Conservation (phyloP, 2,329 filamentous ascomycete genomes). For the Amesomyces nigricolor region DNA sequence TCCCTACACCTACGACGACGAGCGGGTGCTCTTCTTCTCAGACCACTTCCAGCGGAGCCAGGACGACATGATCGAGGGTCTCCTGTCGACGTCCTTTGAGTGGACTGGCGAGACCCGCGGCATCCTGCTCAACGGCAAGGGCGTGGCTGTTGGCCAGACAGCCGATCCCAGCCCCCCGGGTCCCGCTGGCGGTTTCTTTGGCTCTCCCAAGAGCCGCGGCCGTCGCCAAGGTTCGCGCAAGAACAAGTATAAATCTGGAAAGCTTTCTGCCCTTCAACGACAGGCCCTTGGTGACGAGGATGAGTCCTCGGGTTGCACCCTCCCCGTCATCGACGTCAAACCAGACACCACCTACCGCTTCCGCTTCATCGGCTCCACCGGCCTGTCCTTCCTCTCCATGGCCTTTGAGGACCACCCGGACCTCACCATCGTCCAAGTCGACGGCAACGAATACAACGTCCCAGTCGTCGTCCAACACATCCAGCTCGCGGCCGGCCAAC, state of each 20-base stretch:
- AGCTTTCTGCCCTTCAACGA: too few relatives aligned
- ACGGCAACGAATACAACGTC: constrained; percentile 51
- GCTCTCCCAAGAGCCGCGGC: constrained; percentile 4
- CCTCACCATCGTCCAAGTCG: constrained; percentile 55
- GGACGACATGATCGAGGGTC: constrained; percentile 42
- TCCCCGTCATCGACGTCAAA: constrained; percentile 52
- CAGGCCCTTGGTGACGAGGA: constrained; percentile 1
- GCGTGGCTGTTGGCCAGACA: constrained; percentile 36
- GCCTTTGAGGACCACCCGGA: constrained; percentile 52
- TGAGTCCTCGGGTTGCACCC: constrained; percentile 34
- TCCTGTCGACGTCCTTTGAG: constrained; percentile 44
- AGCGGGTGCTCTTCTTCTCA: constrained; percentile 48
- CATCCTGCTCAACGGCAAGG: constrained; percentile 53
- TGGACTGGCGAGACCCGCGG: constrained; percentile 56
- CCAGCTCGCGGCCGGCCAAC: constrained; percentile 53
- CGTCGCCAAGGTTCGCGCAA: neutral
- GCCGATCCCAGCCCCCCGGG: constrained; percentile 8
- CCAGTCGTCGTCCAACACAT: constrained; percentile 43
- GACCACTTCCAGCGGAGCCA: constrained; percentile 56
- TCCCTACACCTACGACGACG: constrained; percentile 59
- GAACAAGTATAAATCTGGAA: too few relatives aligned
- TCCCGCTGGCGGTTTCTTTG: constrained; percentile 17
- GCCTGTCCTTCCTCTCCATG: constrained; percentile 48
- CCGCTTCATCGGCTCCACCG: constrained; percentile 52
- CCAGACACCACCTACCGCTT: constrained; percentile 57